phyloP scores from a whole-genome alignment of 2,329 filamentous ascomycete genomes.

The Diplodia corticola region DNA sequence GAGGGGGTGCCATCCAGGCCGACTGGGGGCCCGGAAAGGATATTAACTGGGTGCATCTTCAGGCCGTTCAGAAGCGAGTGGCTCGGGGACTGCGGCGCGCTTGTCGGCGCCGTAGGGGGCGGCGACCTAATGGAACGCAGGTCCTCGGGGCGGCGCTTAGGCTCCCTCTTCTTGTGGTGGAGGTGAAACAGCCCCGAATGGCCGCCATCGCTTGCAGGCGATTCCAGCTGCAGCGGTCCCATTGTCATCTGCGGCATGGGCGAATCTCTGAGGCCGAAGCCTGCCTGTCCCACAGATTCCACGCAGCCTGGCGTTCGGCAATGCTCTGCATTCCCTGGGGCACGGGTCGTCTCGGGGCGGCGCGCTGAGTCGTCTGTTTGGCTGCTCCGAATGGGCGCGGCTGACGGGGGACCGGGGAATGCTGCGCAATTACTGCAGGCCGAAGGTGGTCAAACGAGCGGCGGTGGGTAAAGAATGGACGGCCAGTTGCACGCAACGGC shows the following conservation, averaged over 20 bases:
- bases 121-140: slow-evolving; percentile 11
- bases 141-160: slow-evolving; percentile 15
- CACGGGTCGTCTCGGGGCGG: neutral
- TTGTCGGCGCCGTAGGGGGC: slow-evolving; percentile 10
- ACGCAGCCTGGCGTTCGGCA: slow-evolving; percentile 21
- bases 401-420: slow-evolving; percentile 8
- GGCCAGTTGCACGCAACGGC: slow-evolving; percentile 17
- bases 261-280: slow-evolving; percentile 14
- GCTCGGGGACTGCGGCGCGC: slow-evolving; percentile 21
- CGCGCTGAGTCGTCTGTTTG: neutral
- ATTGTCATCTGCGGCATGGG: slow-evolving; percentile 21
- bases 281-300: slow-evolving; percentile 10
- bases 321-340: slow-evolving; percentile 20
- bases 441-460: slow-evolving; percentile 14
- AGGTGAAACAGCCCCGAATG: slow-evolving; percentile 13
- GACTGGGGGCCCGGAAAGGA: slow-evolving; percentile 12
- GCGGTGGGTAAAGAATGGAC: slow-evolving; percentile 16
- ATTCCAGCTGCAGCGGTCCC: slow-evolving; percentile 17
- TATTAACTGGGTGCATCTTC: slow-evolving; percentile 21
- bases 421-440: neutral
- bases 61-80: slow-evolving; percentile 19
- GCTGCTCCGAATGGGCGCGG: slow-evolving; percentile 6
- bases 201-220: neutral
- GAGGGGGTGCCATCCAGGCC: neutral
- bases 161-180: slow-evolving; percentile 17